phyloP scores from a whole-genome alignment of 148 eudicot species.

The Beta vulgaris region DNA sequence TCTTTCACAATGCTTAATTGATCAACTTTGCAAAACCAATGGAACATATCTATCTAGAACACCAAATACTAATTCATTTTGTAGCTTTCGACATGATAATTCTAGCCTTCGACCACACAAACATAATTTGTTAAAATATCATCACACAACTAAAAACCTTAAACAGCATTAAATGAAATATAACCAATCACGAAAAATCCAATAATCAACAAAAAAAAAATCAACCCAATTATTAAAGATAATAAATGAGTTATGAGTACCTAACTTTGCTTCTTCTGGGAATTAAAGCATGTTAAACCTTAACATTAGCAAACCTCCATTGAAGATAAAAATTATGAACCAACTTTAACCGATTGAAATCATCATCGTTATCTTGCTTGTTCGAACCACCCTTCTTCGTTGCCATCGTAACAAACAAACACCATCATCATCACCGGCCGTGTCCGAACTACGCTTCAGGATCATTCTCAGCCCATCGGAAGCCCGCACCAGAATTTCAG shows the following conservation, averaged over 20 bases:
- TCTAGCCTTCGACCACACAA: too few relatives aligned
- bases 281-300: slow-evolving; percentile 48
- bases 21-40: too few relatives aligned
- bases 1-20: too few relatives aligned
- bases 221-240: background rate
- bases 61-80: too few relatives aligned
- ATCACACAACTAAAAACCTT: background rate
- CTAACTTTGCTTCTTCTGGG: slow-evolving; percentile 68
- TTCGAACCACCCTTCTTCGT: slow-evolving; percentile 39
- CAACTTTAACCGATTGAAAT: slow-evolving; percentile 53
- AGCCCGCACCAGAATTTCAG: slow-evolving; percentile 27
- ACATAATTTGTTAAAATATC: too few relatives aligned
- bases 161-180: background rate
- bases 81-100: too few relatives aligned
- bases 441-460: slow-evolving; percentile 29
- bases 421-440: slow-evolving; percentile 35
- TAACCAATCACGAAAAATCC: background rate
- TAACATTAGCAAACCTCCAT: slow-evolving; percentile 74
- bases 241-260: slow-evolving; percentile 30
- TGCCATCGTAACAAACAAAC: slow-evolving; percentile 30
- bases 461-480: slow-evolving; percentile 28
- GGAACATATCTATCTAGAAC: too few relatives aligned
- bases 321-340: slow-evolving; percentile 60
- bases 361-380: slow-evolving; percentile 52
- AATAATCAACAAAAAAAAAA: background rate